phyloP scores from a whole-genome alignment of 177 flowering plant species.

The Vitis hybrid region DNA sequence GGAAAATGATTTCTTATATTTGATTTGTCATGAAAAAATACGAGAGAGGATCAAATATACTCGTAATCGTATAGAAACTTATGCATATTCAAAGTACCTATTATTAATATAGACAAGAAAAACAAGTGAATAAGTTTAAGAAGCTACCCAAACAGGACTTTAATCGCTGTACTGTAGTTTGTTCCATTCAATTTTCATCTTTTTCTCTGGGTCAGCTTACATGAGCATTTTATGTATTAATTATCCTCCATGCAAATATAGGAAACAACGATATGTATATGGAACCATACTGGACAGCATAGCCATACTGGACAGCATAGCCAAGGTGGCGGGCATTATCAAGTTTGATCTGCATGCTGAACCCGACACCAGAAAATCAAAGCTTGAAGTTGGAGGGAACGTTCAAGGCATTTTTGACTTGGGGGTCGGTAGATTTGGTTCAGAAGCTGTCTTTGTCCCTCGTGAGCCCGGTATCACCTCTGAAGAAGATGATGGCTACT shows the following conservation, averaged over 20 bases:
- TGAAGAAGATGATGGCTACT: constrained; percentile 97
- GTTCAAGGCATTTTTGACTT: constrained; percentile 78
- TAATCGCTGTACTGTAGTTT: background rate
- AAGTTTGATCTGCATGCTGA: constrained; percentile 89
- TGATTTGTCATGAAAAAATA: too few species aligned
- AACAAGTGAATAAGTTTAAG: too few species aligned
- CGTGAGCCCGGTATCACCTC: constrained; percentile 60
- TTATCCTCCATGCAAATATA: constrained; percentile 26
- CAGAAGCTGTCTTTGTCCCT: constrained; percentile 93
- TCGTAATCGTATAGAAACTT: too few species aligned
- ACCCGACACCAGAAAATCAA: constrained; percentile 63
- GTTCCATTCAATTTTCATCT: background rate
- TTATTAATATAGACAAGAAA: too few species aligned
- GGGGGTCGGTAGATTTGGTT: constrained; percentile 84
- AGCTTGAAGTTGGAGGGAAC: constrained; percentile 88
- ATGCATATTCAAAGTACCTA: too few species aligned
- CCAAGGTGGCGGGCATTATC: constrained; percentile 71
- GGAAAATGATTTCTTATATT: too few species aligned
- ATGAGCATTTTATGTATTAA: background rate
- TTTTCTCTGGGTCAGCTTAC: background rate
- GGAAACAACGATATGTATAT: constrained; percentile 89
- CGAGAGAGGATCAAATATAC: too few species aligned
- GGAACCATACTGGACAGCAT: too few species aligned
- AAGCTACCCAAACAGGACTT: too few species aligned
- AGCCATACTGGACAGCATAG: constrained; percentile 68